A percentile compares a stretch with the other conserved stretches of the same genome.
Conservation (phyloP, 768 basidiomycete genomes). For the Leccinellum rugosiceps region DNA sequence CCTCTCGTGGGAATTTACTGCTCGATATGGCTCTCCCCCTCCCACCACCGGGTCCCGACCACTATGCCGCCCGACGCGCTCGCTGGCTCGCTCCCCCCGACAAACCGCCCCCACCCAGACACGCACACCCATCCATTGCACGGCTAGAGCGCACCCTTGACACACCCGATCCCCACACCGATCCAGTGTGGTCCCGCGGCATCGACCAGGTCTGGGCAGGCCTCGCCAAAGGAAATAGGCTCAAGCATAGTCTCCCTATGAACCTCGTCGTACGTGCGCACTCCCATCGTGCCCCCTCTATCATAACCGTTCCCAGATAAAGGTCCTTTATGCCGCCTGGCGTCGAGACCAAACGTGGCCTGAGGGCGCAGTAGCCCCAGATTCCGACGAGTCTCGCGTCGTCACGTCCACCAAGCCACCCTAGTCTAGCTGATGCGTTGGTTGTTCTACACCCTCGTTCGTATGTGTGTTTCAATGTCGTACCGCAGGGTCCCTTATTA, state of each 20-base stretch:
- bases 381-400: conserved; percentile 50
- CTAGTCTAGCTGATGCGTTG: neutral
- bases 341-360: conserved; percentile 78
- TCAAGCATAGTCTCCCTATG: conserved; percentile 64
- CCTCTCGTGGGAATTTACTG: conserved; percentile 16
- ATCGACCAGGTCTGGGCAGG: conserved; percentile 63
- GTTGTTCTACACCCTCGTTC: neutral
- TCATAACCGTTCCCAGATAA: conserved; percentile 47
- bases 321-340: conserved; percentile 73
- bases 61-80: conserved; percentile 59
- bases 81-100: conserved; percentile 50
- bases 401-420: conserved; percentile 1
- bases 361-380: conserved; percentile 52
- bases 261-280: conserved; percentile 51
- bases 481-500: neutral
- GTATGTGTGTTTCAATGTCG: conserved; percentile 4
- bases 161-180: conserved; percentile 44
- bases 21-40: conserved; percentile 33
- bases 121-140: conserved; percentile 39
- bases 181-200: conserved; percentile 54
- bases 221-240: conserved; percentile 52
- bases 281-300: neutral
- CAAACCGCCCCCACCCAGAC: conserved; percentile 19
- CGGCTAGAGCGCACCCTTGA: conserved; percentile 52
- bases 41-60: conserved; percentile 60